Percentiles rank a stretch among this genome's conserved stretches.
Conservation (phyloP, 2,329 filamentous ascomycete genomes). For the Zelopaecilomyces penicillatus region DNA sequence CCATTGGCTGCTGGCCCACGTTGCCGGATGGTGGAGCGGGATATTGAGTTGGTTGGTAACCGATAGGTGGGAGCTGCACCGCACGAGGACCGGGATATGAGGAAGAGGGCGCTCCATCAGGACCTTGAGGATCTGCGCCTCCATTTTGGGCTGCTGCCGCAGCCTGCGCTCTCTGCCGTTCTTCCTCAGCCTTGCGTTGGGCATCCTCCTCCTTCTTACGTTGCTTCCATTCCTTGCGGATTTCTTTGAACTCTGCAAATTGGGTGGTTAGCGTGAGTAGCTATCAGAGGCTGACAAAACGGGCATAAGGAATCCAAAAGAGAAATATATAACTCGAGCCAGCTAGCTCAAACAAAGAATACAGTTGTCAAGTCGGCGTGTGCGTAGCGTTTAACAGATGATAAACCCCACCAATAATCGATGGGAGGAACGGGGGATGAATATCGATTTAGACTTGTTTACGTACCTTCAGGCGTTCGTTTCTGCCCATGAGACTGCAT, state of each 20-base stretch:
- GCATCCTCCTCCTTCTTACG: constrained; percentile 98
- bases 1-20: constrained; percentile 42
- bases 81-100: constrained; percentile 49
- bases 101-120: constrained; percentile 37
- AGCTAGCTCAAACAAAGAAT: too few species aligned
- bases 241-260: constrained; percentile 90
- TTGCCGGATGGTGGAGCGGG: constrained; percentile 49
- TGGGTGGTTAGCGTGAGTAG: neutral
- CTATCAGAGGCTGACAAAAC: neutral
- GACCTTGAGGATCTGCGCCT: constrained; percentile 36
- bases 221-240: constrained; percentile 97
- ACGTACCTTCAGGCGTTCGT: constrained; percentile 90
- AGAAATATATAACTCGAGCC: too few species aligned
- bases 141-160: constrained; percentile 46
- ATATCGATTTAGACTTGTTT: too few species aligned
- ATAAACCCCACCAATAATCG: too few species aligned
- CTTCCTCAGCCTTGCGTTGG: constrained; percentile 81
- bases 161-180: constrained; percentile 54
- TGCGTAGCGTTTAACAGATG: too few species aligned
- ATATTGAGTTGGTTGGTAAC: constrained; percentile 61
- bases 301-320: neutral
- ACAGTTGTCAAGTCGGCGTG: too few species aligned
- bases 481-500: constrained; percentile 97
- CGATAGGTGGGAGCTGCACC: constrained; percentile 66
- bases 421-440: too few species aligned